These are phyloP conservation scores for Dendrobium huoshanense DNA, from an alignment of 106 monocot species.

Conservation along the genomic window DNA sequence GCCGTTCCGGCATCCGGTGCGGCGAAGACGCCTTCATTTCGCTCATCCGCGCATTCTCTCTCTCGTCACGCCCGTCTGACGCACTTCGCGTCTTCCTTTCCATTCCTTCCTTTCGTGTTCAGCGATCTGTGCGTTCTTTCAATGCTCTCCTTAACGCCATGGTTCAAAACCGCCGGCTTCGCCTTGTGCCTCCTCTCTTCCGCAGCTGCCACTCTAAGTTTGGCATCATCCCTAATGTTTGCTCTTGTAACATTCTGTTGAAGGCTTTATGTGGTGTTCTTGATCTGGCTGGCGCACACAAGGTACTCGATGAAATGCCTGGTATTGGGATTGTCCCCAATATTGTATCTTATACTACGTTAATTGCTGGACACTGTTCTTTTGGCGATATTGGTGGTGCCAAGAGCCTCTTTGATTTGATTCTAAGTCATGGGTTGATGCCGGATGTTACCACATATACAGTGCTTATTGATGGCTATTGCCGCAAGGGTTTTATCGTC, in stretches of 20 bases:
- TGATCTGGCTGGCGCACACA: conserved; percentile 31
- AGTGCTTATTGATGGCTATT: conserved; percentile 54
- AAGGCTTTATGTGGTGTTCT: conserved; percentile 53
- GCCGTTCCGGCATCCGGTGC: conserved; percentile 26
- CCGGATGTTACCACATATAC: conserved; percentile 61
- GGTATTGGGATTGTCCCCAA: conserved; percentile 53
- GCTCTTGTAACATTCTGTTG: conserved; percentile 62
- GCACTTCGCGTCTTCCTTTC: conserved; percentile 46
- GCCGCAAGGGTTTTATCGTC: conserved; percentile 24
- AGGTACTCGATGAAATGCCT: conserved; percentile 84
- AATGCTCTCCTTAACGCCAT: conserved; percentile 82
- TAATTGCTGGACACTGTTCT: conserved; percentile 35
- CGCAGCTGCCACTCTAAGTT: conserved; percentile 31
- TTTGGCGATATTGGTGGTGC: conserved; percentile 43
- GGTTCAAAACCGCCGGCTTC: conserved; percentile 45
- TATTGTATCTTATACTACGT: conserved; percentile 58
- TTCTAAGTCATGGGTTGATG: conserved; percentile 20
- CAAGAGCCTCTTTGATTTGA: conserved; percentile 29
- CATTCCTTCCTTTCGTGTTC: conserved; percentile 38
- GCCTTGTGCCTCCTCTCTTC: conserved; percentile 56
- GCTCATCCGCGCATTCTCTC: conserved; percentile 51
- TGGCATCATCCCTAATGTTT: conserved; percentile 59
- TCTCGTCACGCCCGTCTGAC: conserved; percentile 33
- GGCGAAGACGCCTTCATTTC: conserved; percentile 48
- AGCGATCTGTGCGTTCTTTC: conserved; percentile 59